Base-by-base conservation (phyloP, 768 basidiomycete species). In the Cystobasidium tubakii region DNA sequence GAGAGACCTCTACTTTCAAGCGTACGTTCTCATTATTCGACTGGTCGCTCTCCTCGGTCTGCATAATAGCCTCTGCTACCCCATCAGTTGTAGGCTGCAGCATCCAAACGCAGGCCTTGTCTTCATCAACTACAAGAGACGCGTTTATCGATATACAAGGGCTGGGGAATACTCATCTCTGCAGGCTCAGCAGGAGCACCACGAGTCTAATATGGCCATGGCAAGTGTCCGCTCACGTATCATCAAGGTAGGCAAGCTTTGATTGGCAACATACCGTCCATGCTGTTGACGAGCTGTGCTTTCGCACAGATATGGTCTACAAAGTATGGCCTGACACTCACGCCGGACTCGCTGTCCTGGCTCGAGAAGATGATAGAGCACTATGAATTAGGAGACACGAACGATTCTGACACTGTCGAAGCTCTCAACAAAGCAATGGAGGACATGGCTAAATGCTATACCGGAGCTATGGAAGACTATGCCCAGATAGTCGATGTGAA, bases 351-450 rank as follows among this genome's bases (percentile, higher is more conserved):
- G 42, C 39, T 67, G 17, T 10, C 66, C n/a, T 75, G 74, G 74
- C 69, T 75, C 55, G 74, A 75, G 62, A 46, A 39, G 29, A 60
- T 75, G 60, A 36, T 75, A 34, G 71, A 72, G 34, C 60, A 69
- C 34, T 75, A 70, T 31, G 55, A 23, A 10, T 53, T 74, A 12
- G 70, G 31, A 33, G 74, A 75, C 62, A 36, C 50, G 13, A 50
- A 43, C 9, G 55, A 39, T 25, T 17, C 25, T 23, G 53, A 74
- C 23, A 27, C 19, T 2, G 54, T 74, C 39, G 43, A 39, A 60
- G 62, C 57, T 25, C 29, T 42, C 27, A 62, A 33, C 19, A 36
- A 74, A 15, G 33, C 62, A 1, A 71, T 71, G 69, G 69, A 71
- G 42, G 69, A 75, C 55, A 67, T 71, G 54, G 43, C 66, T 9